A percentile compares a stretch with the other conserved stretches of the same genome.
phyloP scores from a whole-genome alignment of 2,329 filamentous ascomycete species.

The Epichloe elymi region DNA sequence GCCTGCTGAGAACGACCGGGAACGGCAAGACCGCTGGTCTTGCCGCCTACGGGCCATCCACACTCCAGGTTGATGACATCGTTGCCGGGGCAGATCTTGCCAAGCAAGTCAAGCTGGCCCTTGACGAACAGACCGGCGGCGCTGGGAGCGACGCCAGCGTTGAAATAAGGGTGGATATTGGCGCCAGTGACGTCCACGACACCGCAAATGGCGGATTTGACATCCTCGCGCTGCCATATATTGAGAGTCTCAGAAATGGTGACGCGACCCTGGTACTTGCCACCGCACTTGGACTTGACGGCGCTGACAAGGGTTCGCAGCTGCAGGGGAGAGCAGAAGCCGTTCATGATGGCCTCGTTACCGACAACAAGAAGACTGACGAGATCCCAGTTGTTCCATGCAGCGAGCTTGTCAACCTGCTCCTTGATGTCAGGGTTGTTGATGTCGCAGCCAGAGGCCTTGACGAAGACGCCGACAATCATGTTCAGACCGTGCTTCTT shows the following conservation, averaged over 20 bases:
- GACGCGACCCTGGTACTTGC: constrained; percentile 55
- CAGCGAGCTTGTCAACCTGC: constrained; percentile 61
- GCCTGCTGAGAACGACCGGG: constrained; percentile 56
- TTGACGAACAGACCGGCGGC: constrained; percentile 66
- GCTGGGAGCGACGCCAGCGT: constrained; percentile 43
- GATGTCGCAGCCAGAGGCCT: constrained; percentile 46
- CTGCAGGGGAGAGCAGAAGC: constrained; percentile 47
- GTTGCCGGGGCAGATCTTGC: constrained; percentile 57
- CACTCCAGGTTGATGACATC: constrained; percentile 74
- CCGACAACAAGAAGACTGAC: constrained; percentile 74
- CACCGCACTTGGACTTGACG: constrained; percentile 54
- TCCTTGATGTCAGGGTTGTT: constrained; percentile 46
- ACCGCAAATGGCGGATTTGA: constrained; percentile 48
- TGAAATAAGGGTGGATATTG: constrained; percentile 96
- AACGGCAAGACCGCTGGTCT: constrained; percentile 58
- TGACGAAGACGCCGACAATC: constrained; percentile 82
- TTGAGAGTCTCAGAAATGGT: constrained; percentile 81
- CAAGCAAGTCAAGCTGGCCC: constrained; percentile 58
- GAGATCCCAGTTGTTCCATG: constrained; percentile 61
- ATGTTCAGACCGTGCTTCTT: constrained; percentile 56
- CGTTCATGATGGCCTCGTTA: constrained; percentile 80
- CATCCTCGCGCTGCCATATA: constrained; percentile 55
- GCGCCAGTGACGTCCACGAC: constrained; percentile 66
- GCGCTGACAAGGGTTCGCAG: constrained; percentile 59
- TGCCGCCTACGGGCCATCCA: constrained; percentile 69